These are phyloP conservation scores for Oxytropis ochrocephala DNA, from an alignment of 306 rosid genomes.

Conservation along the genomic window DNA sequence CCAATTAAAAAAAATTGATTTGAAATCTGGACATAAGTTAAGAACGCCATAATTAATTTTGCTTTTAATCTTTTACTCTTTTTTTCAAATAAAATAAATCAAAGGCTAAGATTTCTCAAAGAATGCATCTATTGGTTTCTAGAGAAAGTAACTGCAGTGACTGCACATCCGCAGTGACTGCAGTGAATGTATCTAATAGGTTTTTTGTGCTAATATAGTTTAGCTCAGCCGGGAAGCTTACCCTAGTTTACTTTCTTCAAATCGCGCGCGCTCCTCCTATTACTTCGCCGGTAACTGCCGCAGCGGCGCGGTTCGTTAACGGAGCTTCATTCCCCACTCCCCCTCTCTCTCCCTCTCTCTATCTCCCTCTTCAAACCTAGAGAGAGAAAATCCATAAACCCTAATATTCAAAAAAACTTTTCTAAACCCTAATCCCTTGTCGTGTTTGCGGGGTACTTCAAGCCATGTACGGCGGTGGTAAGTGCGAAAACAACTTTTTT, in stretches of 20 bases:
- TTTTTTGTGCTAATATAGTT: background rate
- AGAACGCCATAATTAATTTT: no score
- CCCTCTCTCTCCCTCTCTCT: background rate
- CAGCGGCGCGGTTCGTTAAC: background rate
- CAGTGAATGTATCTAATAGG: no score
- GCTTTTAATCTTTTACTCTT: no score
- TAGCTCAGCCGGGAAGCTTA: background rate
- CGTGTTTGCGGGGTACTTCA: background rate
- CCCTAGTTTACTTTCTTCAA: slow-evolving; percentile 19
- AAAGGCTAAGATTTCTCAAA: no score
- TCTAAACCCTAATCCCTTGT: slow-evolving; percentile 25
- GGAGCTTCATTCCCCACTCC: background rate
- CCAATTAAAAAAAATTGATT: no score
- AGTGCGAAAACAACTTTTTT: slow-evolving; percentile 19
- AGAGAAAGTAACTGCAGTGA: no score
- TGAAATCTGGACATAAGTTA: no score
- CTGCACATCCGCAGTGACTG: no score
- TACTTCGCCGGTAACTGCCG: background rate
- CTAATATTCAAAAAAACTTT: background rate
- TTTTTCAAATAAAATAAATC: no score
- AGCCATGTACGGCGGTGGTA: slow-evolving; percentile 95
- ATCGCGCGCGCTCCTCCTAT: background rate
- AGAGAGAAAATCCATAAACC: background rate
- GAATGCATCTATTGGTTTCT: no score
- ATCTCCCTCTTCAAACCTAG: slow-evolving; percentile 6